Evolutionary conservation across 1,284 basidiomycete genomes (phyloP), one percentile per base, ranked within the genome.

Genomic region (Boletus albobrunnescens): DNA sequence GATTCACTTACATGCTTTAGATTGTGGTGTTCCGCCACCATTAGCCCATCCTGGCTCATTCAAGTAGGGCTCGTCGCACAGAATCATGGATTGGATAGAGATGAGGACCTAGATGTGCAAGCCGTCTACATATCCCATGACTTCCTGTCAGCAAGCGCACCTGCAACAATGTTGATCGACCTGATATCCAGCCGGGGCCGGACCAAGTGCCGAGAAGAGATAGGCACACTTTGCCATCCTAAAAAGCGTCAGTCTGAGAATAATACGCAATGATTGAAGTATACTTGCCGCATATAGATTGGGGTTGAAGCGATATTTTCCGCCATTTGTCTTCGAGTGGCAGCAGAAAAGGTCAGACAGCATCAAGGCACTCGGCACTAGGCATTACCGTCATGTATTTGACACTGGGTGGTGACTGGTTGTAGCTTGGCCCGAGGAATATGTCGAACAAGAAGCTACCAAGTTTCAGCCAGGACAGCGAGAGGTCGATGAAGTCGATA

Each of bases 31-130:
- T 14, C 90, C 90, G 12, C 73, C 79, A 46, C 76, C 74, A 33
- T 68, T 69, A 16, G 87, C 82, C 90, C 89, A 93, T 6, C 84
- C 90, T 12, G 93, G 93, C 66, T 96, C 93, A 57, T 93, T 94
- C 48, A 89, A 65, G 61, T 90, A 91, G 6, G 91, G 91, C 56
- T 94, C 91, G 11, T 93, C 89, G 52, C 87, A 91, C 19, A 94
- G 70, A 54, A 94, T 94, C 84, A 95, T 88, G 6, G 88, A 90
- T 69, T 94, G 92, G 36, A 94, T 93, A n/a, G 91, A 94, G 36
- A 95, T 87, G 36, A 92, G 73, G 24, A 91, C 88, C 83, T 89
- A 54, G 10, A 57, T n/a, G 36, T 10, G 40, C 11, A 41, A 41
- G 5, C 27, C n/a, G 43, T 56, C 16, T 49, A 35, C 43, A 16